Conservation (phyloP, 2,329 filamentous ascomycete genomes). For the Akanthomyces lecanii region DNA sequence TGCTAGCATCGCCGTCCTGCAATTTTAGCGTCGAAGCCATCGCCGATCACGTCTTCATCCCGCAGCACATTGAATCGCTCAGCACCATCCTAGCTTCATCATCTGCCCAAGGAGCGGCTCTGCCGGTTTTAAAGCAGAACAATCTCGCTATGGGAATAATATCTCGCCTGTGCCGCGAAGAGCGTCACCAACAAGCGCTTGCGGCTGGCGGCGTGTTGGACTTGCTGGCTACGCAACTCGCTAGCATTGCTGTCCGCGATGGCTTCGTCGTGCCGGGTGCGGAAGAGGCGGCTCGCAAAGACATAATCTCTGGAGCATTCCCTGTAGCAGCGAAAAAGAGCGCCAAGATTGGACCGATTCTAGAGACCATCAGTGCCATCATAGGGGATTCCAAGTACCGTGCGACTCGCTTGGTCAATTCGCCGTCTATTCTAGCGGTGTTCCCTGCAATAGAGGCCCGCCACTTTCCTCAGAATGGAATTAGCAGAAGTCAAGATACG, state of each 20-base stretch:
- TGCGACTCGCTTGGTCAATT: constrained; percentile 65
- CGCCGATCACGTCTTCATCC: constrained; percentile 61
- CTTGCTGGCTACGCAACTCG: constrained; percentile 69
- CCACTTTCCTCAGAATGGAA: constrained; percentile 41
- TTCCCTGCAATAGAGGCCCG: constrained; percentile 59
- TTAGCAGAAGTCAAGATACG: constrained; percentile 47
- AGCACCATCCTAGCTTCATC: constrained; percentile 52
- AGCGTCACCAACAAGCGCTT: constrained; percentile 66
- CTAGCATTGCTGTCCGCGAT: constrained; percentile 62
- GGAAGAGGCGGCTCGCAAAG: constrained; percentile 48
- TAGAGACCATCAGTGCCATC: constrained; percentile 74
- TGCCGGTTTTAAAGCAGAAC: constrained; percentile 58
- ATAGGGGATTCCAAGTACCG: constrained; percentile 76
- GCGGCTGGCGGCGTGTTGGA: constrained; percentile 72
- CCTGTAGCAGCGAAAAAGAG: constrained; percentile 57
- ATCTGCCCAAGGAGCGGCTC: constrained; percentile 48
- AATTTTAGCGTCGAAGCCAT: constrained; percentile 48
- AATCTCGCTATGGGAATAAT: constrained; percentile 55
- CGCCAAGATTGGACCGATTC: constrained; percentile 61
- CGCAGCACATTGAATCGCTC: constrained; percentile 58
- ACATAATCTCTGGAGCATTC: constrained; percentile 53
- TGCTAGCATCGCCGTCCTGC: constrained; percentile 48
- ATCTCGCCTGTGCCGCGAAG: constrained; percentile 59
- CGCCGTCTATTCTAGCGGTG: constrained; percentile 64
- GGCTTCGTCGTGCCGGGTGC: constrained; percentile 66